A percentile compares a stretch with the other conserved stretches of the same genome.
Conservation (phyloP, 2,329 filamentous ascomycete genomes). For the Elsinoe australis region DNA sequence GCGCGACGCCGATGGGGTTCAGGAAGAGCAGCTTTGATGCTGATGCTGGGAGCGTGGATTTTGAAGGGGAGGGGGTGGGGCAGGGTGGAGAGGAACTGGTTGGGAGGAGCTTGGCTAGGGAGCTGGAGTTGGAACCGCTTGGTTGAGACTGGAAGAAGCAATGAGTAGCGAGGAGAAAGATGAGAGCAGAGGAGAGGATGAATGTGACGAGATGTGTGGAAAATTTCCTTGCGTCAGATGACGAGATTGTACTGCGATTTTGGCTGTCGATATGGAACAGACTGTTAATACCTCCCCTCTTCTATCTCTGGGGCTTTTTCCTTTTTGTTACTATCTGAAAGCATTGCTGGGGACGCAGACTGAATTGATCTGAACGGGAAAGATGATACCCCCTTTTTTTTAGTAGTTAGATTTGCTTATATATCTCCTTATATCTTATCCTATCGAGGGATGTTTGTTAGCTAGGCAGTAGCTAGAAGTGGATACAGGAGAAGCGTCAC, state of each 20-base stretch:
- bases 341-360: slow-evolving; percentile 17
- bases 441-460: too few relatives aligned
- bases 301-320: too few relatives aligned
- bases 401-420: too few relatives aligned
- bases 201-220: slow-evolving; percentile 8
- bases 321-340: background rate
- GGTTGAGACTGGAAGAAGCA: background rate
- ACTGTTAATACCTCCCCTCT: background rate
- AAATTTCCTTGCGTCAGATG: slow-evolving; percentile 18
- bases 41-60: slow-evolving; percentile 17
- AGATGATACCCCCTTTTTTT: slow-evolving; percentile 13
- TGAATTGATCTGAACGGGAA: slow-evolving; percentile 14
- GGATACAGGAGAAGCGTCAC: too few relatives aligned
- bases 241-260: too few relatives aligned
- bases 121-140: slow-evolving; percentile 15
- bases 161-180: background rate
- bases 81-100: background rate
- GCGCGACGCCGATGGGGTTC: slow-evolving; percentile 2
- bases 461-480: background rate
- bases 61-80: slow-evolving; percentile 6
- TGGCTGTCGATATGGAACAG: background rate
- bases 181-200: background rate
- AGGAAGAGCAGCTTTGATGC: slow-evolving; percentile 14
- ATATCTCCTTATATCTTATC: background rate
- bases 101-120: background rate